Percentiles rank a stretch among this genome's conserved stretches.
These are phyloP conservation scores for Gnomoniopsis sp. DNA, from an alignment of 2,329 filamentous ascomycete species.

Conservation along the genomic window DNA sequence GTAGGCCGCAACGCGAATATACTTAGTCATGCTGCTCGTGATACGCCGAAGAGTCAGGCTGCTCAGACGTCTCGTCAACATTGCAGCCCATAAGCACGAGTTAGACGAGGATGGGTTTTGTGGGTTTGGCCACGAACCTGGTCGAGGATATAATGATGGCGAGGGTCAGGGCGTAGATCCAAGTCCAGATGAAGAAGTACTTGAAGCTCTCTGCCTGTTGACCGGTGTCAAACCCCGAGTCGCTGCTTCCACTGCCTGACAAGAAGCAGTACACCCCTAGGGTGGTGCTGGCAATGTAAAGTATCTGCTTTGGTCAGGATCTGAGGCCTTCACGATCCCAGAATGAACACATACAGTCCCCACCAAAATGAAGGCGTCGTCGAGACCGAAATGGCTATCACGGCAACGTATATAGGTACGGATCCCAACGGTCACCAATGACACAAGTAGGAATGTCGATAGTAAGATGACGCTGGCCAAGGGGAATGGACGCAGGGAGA, in stretches of 20 bases:
- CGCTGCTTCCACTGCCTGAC: neutral
- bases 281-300: neutral
- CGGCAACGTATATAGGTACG: neutral
- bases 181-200: slow-evolving; percentile 4
- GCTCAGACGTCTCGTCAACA: neutral
- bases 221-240: neutral
- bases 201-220: neutral
- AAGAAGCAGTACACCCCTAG: neutral
- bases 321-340: neutral
- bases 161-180: slow-evolving; percentile 1
- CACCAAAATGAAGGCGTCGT: neutral
- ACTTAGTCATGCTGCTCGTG: neutral
- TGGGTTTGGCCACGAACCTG: too few relatives aligned
- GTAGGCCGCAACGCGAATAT: neutral
- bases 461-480: neutral
- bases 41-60: slow-evolving; percentile 5
- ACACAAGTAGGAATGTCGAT: neutral
- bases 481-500: neutral
- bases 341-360: neutral
- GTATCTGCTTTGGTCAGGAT: neutral
- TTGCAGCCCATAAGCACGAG: too few relatives aligned
- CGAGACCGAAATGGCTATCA: neutral
- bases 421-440: neutral
- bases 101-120: too few relatives aligned
- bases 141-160: slow-evolving; percentile 1